Base-by-base conservation (phyloP, 441 rosid genomes). In the Bruguiera hainesii region DNA sequence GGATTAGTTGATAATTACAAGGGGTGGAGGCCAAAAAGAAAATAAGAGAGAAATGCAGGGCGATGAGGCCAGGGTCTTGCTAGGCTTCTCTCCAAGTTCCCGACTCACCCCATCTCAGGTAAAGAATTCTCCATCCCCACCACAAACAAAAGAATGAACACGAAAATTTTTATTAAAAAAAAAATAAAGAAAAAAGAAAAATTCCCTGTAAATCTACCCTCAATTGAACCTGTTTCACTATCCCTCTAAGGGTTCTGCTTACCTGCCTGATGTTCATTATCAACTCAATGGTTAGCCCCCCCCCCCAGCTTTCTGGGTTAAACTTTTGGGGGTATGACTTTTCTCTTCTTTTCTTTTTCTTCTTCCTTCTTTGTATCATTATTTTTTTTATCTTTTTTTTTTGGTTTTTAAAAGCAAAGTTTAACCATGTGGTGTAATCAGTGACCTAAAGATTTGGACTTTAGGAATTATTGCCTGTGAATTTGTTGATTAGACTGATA, bases 21-120 rank as follows among this genome's bases (percentile, higher is more conserved):
- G 15, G 13, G 46, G 13, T 37, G 7, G 13, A 50, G 10, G 11
- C 9, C 6, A 49, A 26, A 18, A 60, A 50, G 4, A 23, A 15
- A 60, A 10, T 9, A 35, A 18, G 31, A 58, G 42, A 64, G 86
- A 78, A 58, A 92, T 92, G 98, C 74, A 74, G 84, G 85, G 74
- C 62, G 85, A 85, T 71, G 93, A 92, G 75, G 97, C 97, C 65
- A 82, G 80, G 73, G 67, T 78, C 65, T 78, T 83, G 76, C 82
- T 93, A 66, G 90, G 93, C 68, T 87, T 90, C 80, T 82, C 89
- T 77, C 85, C 88, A 55, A 35, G 70, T 76, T 88, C 89, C 76
- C 71, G 75, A 69, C 91, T 95, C 23, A 68, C 82, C 69, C 70
- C 71, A 59, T 84, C 80, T 66, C 86, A 90, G 98, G 93, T 86